Evolutionary conservation across 345 rosid genomes (phyloP), one percentile per base, ranked within the genome.

Genomic region (Gossypium stocksii): DNA sequence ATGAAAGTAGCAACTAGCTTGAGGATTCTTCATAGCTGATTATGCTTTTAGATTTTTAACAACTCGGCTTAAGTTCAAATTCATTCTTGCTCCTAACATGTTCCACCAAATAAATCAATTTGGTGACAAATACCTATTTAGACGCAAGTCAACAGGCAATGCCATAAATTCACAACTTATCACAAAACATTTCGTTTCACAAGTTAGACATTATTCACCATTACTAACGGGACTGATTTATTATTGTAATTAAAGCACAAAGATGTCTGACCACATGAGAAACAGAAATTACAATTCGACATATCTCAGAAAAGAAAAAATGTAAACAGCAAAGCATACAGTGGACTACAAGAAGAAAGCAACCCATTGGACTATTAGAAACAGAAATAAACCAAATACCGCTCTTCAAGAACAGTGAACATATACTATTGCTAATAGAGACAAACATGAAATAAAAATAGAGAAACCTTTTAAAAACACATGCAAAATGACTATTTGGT

Each of bases 231-330:
- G 20, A 6, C 29, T 25, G 25, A 19, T n/a, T 66, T 66, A 66
- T 66, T 66, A 66, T 23, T 44, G 34, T 66, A 4, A 44, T 45
- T 12, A 44, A 66, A 66, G 70, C 29, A 45, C 53, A 66, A 66
- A 66, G 34, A n/a, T 4, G 22, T 66, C 70, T 66, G 22, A 44
- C 27, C 7, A 65, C 11, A 43, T n/a, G 51, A 25, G 19, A 65
- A 44, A 43, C 17, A 19, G 29, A 66, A 66, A 66, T 44, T 15
- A 62, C 29, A 43, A 19, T 19, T 44, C 8, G 16, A 44, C 34
- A 62, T 62, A n/a, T 6, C 20, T 29, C 48, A 8, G 29, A 45
- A 68, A 15, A 60, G 16, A 43, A 14, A 66, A 17, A 27, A 23
- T 46, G 25, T 45, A 67, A 63, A 25, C 14, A 56, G 29, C 29